These are phyloP conservation scores for Pterocarpus macrocarpus DNA, from an alignment of 306 rosid species.

Conservation along the genomic window DNA sequence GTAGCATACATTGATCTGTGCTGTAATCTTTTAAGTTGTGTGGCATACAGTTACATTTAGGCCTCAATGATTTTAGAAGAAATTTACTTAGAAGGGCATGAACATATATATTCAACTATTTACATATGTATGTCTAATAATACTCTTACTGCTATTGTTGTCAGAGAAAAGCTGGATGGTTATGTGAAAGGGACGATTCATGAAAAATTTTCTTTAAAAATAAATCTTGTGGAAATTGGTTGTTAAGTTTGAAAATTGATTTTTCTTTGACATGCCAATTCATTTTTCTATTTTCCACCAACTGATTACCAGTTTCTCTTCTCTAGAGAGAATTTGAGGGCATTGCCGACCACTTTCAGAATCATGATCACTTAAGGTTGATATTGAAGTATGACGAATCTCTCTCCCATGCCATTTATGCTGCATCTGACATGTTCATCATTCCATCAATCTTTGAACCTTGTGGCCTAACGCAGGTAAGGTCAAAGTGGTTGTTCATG, in stretches of 20 bases:
- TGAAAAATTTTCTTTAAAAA: conserved; percentile 12
- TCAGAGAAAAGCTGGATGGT: background rate
- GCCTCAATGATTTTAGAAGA: background rate
- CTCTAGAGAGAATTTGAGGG: conserved; percentile 89
- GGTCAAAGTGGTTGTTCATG: conserved; percentile 31
- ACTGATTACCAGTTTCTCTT: conserved; percentile 47
- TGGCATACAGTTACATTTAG: background rate
- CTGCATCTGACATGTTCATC: conserved; percentile 94
- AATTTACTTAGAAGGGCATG: background rate
- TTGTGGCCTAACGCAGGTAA: conserved; percentile 98
- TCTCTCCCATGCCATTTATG: conserved; percentile 88
- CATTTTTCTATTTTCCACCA: conserved; percentile 26
- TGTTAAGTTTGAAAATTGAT: conserved; percentile 20
- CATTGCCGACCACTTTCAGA: conserved; percentile 78
- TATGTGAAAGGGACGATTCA: conserved; percentile 34
- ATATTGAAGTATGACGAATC: conserved; percentile 90
- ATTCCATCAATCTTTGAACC: conserved; percentile 98
- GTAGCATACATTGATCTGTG: conserved; percentile 12
- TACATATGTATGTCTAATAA: background rate
- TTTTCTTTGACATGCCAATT: conserved; percentile 39
- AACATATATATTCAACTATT: background rate
- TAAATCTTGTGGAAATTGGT: conserved; percentile 20
- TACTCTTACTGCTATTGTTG: conserved; percentile 6
- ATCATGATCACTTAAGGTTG: conserved; percentile 78
- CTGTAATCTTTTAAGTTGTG: background rate